Evolutionary conservation across 176 grass and related monocot genomes (phyloP), one percentile per base, ranked within the genome.

Genomic region (Phyllostachys edulis): DNA sequence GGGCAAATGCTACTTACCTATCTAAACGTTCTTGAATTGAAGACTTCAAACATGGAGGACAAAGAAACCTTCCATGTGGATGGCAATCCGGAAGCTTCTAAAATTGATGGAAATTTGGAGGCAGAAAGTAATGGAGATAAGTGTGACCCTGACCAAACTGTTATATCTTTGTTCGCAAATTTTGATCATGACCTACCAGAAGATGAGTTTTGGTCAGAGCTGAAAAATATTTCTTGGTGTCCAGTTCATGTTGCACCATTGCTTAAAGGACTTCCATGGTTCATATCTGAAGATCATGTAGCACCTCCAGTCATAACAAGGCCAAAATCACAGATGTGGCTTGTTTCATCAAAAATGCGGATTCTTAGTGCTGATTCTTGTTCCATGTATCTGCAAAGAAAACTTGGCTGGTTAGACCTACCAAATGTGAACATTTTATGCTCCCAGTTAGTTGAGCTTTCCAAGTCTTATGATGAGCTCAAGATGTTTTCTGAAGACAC

Each of bases 151-250:
- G 75, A 92, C 38, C 55, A 26, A 62, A 79, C 80, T 84, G 65
- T 78, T 26, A 37, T 80, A 65, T 78, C 81, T 79, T 91, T 88
- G 42, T 86, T 98, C 79, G 90, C 91, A 11, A 55, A 95, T 71
- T 98, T 98, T 17, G 76, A 91, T 64, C 56, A 93, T 88, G 95
- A 98, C 80, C 54, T 90, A 64, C 73, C 80, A 82, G 95, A 98
- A 91, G 90, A 95, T 67, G 89, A 90, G 60, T 98, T 98, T 86
- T 98, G 95, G 95, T 86, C 75, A 77, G 87, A 98, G 89, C 85
- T 98, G 47, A 87, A 85, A 82, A 92, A 81, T 71, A 93, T 95
- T 79, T 37, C 81, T 81, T 98, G 95, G 95, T 98, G 95, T 87
- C 92, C 92, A 50, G 95, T 95, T 49, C 79, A 84, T 82, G 82